Evolutionary conservation across 2,329 filamentous ascomycete genomes (phyloP).

Genomic region (Didymella sp.): DNA sequence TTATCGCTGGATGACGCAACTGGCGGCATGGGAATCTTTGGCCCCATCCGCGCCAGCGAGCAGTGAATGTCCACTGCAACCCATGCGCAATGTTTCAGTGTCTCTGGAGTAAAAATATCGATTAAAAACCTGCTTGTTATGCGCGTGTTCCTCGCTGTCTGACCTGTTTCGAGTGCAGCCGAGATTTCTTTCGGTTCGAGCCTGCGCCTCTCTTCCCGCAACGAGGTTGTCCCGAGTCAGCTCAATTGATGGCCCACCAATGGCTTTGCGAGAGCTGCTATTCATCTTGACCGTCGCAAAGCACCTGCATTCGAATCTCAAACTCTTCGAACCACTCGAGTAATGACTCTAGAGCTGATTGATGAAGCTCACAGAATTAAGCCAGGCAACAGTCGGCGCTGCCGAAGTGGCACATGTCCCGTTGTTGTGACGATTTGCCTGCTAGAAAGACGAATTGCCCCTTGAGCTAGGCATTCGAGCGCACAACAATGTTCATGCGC

Average conservation of each 20-base stretch:
- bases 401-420: not conserved
- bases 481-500: not conserved
- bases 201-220: not conserved
- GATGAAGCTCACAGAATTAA: not conserved
- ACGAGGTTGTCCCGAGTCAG: not conserved
- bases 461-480: not conserved
- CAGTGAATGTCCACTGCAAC: constrained; percentile 17
- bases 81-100: constrained; percentile 20
- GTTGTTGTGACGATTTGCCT: not conserved
- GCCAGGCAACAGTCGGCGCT: not conserved
- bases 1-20: constrained; percentile 37
- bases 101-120: constrained; percentile 7
- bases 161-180: constrained; percentile 1
- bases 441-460: not conserved
- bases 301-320: constrained; percentile 3
- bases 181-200: constrained; percentile 5
- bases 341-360: not conserved
- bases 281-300: not conserved
- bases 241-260: constrained; percentile 4
- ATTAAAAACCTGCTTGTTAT: constrained; percentile 25
- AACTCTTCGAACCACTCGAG: not conserved
- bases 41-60: constrained; percentile 21
- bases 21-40: constrained; percentile 19
- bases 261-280: not conserved
- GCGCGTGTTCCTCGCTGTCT: constrained; percentile 27